Percentiles rank a stretch among this genome's conserved stretches.
Evolutionary conservation across 2,329 filamentous ascomycete genomes (phyloP).

Genomic region (Biscogniauxia sp.): DNA sequence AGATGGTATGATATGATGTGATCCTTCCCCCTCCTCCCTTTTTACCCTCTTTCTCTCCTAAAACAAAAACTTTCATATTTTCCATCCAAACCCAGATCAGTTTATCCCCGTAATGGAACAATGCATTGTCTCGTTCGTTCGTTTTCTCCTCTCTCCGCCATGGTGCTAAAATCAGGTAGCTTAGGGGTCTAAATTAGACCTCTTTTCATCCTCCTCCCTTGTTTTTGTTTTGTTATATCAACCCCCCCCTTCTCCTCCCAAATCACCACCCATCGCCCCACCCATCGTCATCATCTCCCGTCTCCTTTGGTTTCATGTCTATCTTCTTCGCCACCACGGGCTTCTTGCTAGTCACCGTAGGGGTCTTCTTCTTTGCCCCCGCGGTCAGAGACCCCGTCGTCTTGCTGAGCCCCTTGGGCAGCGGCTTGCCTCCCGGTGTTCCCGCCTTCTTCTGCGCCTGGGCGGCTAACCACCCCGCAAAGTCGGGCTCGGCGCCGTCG

Average conservation of each 20-base stretch:
- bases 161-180: too few relatives aligned
- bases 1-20: too few relatives aligned
- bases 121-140: too few relatives aligned
- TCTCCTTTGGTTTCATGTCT: constrained; percentile 63
- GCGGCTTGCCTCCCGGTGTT: constrained; percentile 49
- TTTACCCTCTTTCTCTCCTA: too few relatives aligned
- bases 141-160: background rate
- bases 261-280: constrained; percentile 65
- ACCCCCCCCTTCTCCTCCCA: background rate
- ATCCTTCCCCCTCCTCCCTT: too few relatives aligned
- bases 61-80: too few relatives aligned
- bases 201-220: too few relatives aligned
- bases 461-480: constrained; percentile 90
- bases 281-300: constrained; percentile 55
- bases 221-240: background rate
- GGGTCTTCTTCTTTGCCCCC: constrained; percentile 35
- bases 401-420: constrained; percentile 84
- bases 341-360: constrained; percentile 44
- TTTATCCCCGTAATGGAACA: too few relatives aligned
- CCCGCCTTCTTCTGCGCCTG: constrained; percentile 69
- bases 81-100: too few relatives aligned
- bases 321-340: constrained; percentile 60
- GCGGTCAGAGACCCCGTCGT: constrained; percentile 19
- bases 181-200: background rate
- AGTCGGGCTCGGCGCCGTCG: constrained; percentile 87